Percentiles rank a stretch among this genome's conserved stretches.
Conservation (phyloP, 1,284 basidiomycete species). For the Fomes fomentarius region DNA sequence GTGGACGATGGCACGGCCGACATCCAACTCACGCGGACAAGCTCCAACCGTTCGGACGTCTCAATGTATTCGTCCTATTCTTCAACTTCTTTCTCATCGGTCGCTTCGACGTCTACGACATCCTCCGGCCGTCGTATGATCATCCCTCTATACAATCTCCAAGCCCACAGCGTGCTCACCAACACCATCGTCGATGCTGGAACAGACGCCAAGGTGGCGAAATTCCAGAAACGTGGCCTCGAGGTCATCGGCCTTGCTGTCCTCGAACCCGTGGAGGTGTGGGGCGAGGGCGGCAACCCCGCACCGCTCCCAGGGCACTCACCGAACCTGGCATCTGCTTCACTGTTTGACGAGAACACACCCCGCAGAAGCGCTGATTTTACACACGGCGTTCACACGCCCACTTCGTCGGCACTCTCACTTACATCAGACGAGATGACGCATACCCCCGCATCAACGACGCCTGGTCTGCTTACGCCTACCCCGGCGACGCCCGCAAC, state of each 20-base stretch:
- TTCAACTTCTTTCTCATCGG: slow-evolving; percentile 51
- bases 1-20: slow-evolving; percentile 39
- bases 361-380: slow-evolving; percentile 23
- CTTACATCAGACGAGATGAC: slow-evolving; percentile 38
- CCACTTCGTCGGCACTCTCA: slow-evolving; percentile 45
- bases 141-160: slow-evolving; percentile 92
- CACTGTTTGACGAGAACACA: slow-evolving; percentile 21
- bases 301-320: slow-evolving; percentile 17
- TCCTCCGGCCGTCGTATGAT: slow-evolving; percentile 70
- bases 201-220: slow-evolving; percentile 93
- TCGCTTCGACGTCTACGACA: slow-evolving; percentile 50
- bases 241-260: slow-evolving; percentile 80
- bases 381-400: slow-evolving; percentile 29
- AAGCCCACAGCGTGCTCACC: slow-evolving; percentile 91
- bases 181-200: slow-evolving; percentile 91
- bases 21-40: slow-evolving; percentile 37
- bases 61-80: slow-evolving; percentile 50
- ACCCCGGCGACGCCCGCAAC: slow-evolving; percentile 20
- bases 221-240: slow-evolving; percentile 84
- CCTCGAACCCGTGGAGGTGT: slow-evolving; percentile 85
- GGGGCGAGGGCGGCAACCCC: slow-evolving; percentile 38
- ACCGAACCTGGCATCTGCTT: slow-evolving; percentile 11
- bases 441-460: slow-evolving; percentile 26
- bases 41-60: slow-evolving; percentile 49
- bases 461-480: slow-evolving; percentile 20